Base-by-base conservation (phyloP, 1,139 yeast genomes). In the Lizanozyma gosingica region DNA sequence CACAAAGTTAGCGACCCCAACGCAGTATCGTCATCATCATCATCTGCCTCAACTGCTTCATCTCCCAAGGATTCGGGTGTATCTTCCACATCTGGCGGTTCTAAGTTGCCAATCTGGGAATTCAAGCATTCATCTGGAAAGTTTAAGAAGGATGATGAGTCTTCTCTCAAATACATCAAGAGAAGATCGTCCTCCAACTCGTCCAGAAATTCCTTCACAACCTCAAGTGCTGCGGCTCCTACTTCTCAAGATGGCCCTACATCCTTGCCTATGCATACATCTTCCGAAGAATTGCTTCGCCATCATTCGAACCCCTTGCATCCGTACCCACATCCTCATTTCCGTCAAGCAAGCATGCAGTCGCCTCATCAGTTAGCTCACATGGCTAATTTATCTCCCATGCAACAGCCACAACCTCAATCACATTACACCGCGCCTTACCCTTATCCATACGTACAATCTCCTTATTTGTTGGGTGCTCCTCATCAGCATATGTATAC, bases 51-150 rank as follows among this genome's bases (percentile, higher is more conserved):
- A 46, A 42, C 41, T 33, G 45, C 45, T 37, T 37, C 39, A 34
- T 40, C 47, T 40, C 45, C 37, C 43, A 45, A 27, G 35, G 35
- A 43, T 33, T 40, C 45, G 6, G 37, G 38, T 15, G 35, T 33
- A 9, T 38, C 38, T 36, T 38, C 41, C 15, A 32, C 42, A 15
- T 29, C 45, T 4, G 43, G 42, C 33, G 32, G 35, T 14, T 35
- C 44, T 17, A 16, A 22, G 35, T 14, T 34, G 48, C 62, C 68
- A 45, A 54, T 74, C 3, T 90, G 97, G 97, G 95, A 86, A 59
- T 90, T 90, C 62, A 81, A 82, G 47, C 98, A 90, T 55, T 79
- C 84, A 37, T 76, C 81, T 35, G 95, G 94, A 4, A 65, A 71
- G 43, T 90, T 90, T 60, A 76, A 72, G 50, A 80, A 85, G 45